Evolutionary conservation across 2,329 filamentous ascomycete species (phyloP), one percentile per base, ranked within the genome.

Genomic region (Pseudogymnoascus sp.): DNA sequence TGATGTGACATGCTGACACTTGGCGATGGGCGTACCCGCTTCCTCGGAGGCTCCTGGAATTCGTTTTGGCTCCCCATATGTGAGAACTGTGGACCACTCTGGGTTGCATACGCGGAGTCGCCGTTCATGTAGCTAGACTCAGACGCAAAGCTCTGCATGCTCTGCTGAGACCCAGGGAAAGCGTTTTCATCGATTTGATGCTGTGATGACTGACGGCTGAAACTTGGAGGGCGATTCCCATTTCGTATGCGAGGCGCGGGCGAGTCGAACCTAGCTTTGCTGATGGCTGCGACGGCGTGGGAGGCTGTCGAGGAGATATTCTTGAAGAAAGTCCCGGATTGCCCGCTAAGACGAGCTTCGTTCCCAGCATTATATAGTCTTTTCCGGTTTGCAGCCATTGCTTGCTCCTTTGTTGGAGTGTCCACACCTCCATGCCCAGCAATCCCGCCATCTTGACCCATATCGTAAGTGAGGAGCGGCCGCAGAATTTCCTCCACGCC

Each of bases 341-440:
- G 69, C 71, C 83, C 86, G 70, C 85, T 86, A 11, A 82, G 78
- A 60, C 91, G 83, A 59, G 82, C 85, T 64, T 96, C 91, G 62
- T 85, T 80, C 53, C 82, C 84, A 59, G 85, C 82, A 68, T 89
- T 96, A 77, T 97, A 97, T 76, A 97, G 86, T 68, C 93, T 86
- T 75, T 99, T 97, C 68, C 95, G 82, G 76, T 92, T 89, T 4
- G 93, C 93, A 10, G 95, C 95, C 93, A 97, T 96, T 65, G 95
- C 95, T 76, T 97, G 95, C 76, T 97, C 95, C 76, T 99, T 99
- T 38, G 95, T 99, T 0, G 95, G 95, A 0, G 95, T 97, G 71
- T 97, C 93, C 70, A 96, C 83, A 68, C 88, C 85, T 56, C 89
- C 90, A 56, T 87, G 85, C 63, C 88, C 88, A 4, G 88, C 85